Base-by-base conservation (phyloP, 129 eudicot genomes). In the Rutidosis leptorrhynchoides region DNA sequence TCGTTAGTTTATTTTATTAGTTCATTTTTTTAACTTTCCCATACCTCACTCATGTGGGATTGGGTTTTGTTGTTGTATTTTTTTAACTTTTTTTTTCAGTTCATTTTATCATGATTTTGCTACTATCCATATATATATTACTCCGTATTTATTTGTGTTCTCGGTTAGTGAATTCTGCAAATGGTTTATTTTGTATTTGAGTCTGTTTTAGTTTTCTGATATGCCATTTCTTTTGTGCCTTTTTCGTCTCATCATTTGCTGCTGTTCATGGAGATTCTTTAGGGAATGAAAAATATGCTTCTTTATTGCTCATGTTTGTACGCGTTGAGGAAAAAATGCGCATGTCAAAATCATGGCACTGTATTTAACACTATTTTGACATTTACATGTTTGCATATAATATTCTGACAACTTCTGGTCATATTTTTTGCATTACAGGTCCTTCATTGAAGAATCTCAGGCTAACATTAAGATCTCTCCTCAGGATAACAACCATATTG, bases 401-500 rank as follows among this genome's bases (percentile, higher is more conserved):
- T 21, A 58, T 58, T 68, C 69, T 76, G 52, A 32, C 20, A 37
- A 62, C 61, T 30, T 46, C 12, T 32, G 20, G 58, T 65, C 20
- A 43, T 54, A 11, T 56, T 15, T 59, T 61, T 55, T 53, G 67
- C 40, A 12, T 64, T 70, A 21, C 83, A 92, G 98, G 89, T 83
- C 89, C 43, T 75, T 92, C 64, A 92, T 92, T 70, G 96, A 92
- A 77, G 95, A 85, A 26, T 92, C 95, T 70, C 79, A 69, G 78
- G 96, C 96, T 76, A 83, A 81, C 71, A 93, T 93, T 45, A 88
- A 88, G 72, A 86, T 93, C 75, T 85, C 95, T 27, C 89, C 95
- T 26, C 95, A 83, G 64, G 95, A 88, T 76, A 82, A 82, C 76
- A 83, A 32, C 72, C 86, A 75, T 33, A 78, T 79, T 77, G 95